Evolutionary conservation across 1,284 basidiomycete genomes (phyloP).

Genomic region (Neolentinus lepideus): DNA sequence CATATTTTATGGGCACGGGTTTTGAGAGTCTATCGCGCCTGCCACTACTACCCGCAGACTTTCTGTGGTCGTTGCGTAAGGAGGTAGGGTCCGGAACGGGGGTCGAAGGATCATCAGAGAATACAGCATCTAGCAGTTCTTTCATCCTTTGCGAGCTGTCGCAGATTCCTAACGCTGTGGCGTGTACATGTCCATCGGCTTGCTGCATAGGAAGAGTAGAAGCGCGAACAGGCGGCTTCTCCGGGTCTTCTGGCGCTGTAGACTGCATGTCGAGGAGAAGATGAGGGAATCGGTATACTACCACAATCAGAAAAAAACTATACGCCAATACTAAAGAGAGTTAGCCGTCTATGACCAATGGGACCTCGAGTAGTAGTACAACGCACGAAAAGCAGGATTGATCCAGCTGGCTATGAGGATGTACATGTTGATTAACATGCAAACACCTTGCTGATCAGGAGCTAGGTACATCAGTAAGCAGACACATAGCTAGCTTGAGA

Average conservation of each 20-base stretch:
- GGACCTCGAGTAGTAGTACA: background rate
- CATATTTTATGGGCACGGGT: background rate
- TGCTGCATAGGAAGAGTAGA: constrained; percentile 17
- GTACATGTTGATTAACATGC: constrained; percentile 34
- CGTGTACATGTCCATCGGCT: constrained; percentile 7
- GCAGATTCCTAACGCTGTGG: constrained; percentile 29
- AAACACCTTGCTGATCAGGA: constrained; percentile 30
- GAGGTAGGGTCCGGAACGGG: background rate
- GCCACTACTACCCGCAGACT: background rate
- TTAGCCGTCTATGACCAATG: background rate
- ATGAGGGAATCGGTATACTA: constrained; percentile 29
- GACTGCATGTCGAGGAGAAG: constrained; percentile 26
- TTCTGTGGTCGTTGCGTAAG: background rate
- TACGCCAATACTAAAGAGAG: background rate
- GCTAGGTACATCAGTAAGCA: constrained; percentile 18
- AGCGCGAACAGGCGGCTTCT: constrained; percentile 5
- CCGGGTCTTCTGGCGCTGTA: constrained; percentile 12
- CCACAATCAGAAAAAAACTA: constrained; percentile 16
- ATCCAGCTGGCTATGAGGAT: constrained; percentile 50
- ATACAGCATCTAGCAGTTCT: background rate
- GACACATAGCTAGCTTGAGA: background rate
- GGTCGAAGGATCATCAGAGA: background rate
- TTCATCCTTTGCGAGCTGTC: background rate
- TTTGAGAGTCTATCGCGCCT: background rate
- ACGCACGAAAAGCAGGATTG: constrained; percentile 44